Evolutionary conservation across 2,329 filamentous ascomycete genomes (phyloP), one percentile per base, ranked within the genome.

Genomic region (Ophiostoma himal-ulmi): DNA sequence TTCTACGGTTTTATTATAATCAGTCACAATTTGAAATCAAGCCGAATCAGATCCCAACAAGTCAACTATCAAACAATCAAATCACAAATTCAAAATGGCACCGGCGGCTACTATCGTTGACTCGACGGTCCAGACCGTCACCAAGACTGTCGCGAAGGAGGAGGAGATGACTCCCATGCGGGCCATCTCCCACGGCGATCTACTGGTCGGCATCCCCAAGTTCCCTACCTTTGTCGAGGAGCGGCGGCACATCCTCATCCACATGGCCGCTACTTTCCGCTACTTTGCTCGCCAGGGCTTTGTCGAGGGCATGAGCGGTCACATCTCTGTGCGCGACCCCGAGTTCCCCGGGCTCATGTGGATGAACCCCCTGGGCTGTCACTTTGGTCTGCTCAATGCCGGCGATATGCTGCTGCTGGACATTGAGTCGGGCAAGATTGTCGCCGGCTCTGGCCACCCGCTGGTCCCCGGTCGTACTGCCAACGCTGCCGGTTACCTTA

Each of bases 301-400:
- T 77, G 84, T 82, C 0, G 87, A 89, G 76, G 87, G 88, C 72
- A 87, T 88, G 79, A 80, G 81, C 5, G 87, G 88, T 0, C 87
- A 90, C 77, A 89, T 90, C 71, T 82, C 79, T 10, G 83, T 89
- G 0, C 81, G 86, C 20, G 87, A 89, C 74, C 86, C 87, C 0
- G 85, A 87, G 75, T 78, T 83, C 72, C 77, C 79, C 0, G 79
- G 86, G 72, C 81, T 80, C 1, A 88, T 88, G 77, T 89, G 87
- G 87, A 88, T 86, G 69, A 89, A 89, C 75, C 86, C 86, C 0
- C 79, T 88, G 0, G 84, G 83, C 11, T 79, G 80, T 57, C 86
- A 89, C 76, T 89, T 88, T 74, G 85, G 81, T 5, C 76, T 85
- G 72, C 81, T 89, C 71, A 85, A 84, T 71, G 84, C 85, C 0